Conservation (phyloP, 306 rosid genomes). For the Lathyrus sativus region DNA sequence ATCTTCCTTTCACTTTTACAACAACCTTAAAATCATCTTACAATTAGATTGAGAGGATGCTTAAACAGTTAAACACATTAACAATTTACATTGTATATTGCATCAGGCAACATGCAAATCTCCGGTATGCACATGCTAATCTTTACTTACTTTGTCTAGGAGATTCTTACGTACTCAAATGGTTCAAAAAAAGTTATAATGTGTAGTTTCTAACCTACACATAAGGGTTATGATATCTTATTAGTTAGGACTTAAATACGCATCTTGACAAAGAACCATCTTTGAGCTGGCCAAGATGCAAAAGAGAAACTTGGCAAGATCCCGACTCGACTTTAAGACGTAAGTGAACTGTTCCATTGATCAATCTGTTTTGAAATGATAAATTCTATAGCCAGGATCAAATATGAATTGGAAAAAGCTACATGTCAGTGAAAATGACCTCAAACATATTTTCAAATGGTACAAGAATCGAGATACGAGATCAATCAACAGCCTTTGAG, state of each 20-base stretch:
- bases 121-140: no score
- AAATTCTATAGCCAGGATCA: not conserved
- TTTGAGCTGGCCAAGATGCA: conserved; percentile 6
- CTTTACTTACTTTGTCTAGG: no score
- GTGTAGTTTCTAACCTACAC: no score
- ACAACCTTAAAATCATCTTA: no score
- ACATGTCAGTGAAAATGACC: conserved; percentile 1
- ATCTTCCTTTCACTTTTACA: no score
- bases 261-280: conserved; percentile 14
- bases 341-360: conserved; percentile 30
- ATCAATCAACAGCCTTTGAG: conserved; percentile 56
- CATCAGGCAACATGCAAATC: no score
- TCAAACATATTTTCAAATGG: conserved; percentile 26
- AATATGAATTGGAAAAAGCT: conserved; percentile 13
- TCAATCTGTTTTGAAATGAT: conserved; percentile 31
- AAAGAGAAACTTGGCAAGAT: not conserved
- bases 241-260: conserved; percentile 6
- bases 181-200: not conserved
- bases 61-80: not conserved
- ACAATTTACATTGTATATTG: no score
- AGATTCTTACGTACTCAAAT: not conserved
- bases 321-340: conserved; percentile 5
- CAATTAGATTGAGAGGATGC: no score
- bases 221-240: no score
- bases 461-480: conserved; percentile 20